Base-by-base conservation (phyloP, 2,329 filamentous ascomycete species). In the Hymenoscyphus occultus region DNA sequence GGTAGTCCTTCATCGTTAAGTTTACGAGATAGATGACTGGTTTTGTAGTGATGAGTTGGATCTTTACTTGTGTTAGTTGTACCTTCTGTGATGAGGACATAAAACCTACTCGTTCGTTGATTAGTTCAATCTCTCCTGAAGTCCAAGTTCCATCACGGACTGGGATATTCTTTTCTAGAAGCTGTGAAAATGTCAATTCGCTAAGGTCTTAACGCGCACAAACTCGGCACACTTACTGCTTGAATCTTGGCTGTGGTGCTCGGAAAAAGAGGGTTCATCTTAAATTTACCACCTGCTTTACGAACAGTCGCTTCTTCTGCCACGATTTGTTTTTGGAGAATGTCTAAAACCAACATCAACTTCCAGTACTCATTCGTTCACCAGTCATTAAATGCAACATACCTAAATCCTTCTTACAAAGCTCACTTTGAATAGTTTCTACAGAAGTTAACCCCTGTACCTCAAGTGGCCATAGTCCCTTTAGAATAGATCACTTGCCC, bases 1-100 rank as follows among this genome's bases (percentile, higher is more conserved):
- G 74, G 71, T 81, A 81, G 66, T 81, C 79, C 73, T 80, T 80
- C 79, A 80, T 80, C 1, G 78, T 79, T 62, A 81, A 64, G 70
- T 81, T 81, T 62, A 81, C 78, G 39, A 81, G 77, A 71, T 81
- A 81, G 67, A 81, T 80, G 57, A 72, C 72, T 12, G 79, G 79
- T 71, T 81, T 81, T 14, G 79, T 81, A 35, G 79, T 81, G 69
- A 81, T 81, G 2, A 81, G 76, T 63, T 77, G 76, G 48, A 73
- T 69, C 70, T 70, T 35, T 12, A 2, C 10, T 19, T 6, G 45
- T 28, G 19, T 64, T 56, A 22, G 60, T 39, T 3, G 35, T 1
- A 3, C 2, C 22, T 40, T 5, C n/a, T 12, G 39, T 14, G 39
- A n/a, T 22, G 22, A 14, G 14, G 28, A 59, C 16, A 40, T 31